Evolutionary conservation across 2,329 filamentous ascomycete genomes (phyloP), one percentile per base, ranked within the genome.

Genomic region (Fonsecaea monophora): DNA sequence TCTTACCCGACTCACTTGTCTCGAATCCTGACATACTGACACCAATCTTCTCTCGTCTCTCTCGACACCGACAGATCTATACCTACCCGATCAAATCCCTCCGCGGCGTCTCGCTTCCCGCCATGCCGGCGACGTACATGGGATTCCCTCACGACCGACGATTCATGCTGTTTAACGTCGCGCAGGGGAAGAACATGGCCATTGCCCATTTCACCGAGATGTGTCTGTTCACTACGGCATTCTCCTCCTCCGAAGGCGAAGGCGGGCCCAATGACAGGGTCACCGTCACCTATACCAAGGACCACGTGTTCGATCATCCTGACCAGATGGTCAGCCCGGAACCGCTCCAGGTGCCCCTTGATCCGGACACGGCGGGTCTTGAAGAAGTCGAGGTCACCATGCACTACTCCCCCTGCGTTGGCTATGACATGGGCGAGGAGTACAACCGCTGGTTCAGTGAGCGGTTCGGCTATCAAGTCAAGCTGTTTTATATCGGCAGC

Each of bases 11-110:
- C 53, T 54, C 18, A 53, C 13, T 12, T 34, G 21, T 25, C 5
- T 13, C 45, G 25, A 38, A 25, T 35, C 38, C 60, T 10, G 18
- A 35, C 34, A 15, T n/a, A 2, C 53, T 8, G 25, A 25, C 25
- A 25, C 25, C 25, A 25, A 38, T 34, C 40, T 40, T 30, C 42
- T 48, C 53, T 53, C 35, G 9, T 21, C 32, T 25, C 25, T 25
- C 25, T 25, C 25, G 25, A 25, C 25, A 25, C 25, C 25, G 8
- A 32, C 69, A 89, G 86, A 82, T 92, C 40, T 91, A 89, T 77
- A 83, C 90, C 56, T 92, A 92, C 76, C 90, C 90, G 50, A 88
- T 92, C 78, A 92, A 92, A 75, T 89, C 85, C 7, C 83, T 92
- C n/a, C 86, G 87, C 40, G 86, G 85, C 59, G 85, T 89, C 62